These are phyloP conservation scores for Mortierella alpina DNA, from an alignment of 192 early-diverging fungal species.

Conservation along the genomic window DNA sequence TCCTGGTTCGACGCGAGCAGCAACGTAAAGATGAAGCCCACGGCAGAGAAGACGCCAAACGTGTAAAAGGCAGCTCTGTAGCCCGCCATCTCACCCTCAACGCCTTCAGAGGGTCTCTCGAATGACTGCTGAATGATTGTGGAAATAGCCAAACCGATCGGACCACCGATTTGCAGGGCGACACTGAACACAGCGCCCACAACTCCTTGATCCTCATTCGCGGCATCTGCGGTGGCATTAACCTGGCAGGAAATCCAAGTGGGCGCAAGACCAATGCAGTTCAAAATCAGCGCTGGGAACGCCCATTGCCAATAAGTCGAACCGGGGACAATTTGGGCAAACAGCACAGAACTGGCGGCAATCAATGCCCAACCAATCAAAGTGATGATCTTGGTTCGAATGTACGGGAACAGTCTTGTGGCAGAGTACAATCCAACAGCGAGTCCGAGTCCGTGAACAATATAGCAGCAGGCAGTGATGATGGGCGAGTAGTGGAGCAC, in stretches of 20 bases:
- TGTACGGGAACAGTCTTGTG: background rate
- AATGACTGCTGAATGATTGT: slow-evolving; percentile 22
- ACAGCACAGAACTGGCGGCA: slow-evolving; percentile 12
- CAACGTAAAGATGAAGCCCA: slow-evolving; percentile 8
- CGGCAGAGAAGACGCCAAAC: slow-evolving; percentile 15
- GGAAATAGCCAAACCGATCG: slow-evolving; percentile 33
- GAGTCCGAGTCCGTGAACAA: slow-evolving; percentile 21
- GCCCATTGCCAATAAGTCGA: slow-evolving; percentile 18
- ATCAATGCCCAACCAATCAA: slow-evolving; percentile 12
- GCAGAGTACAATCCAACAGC: background rate
- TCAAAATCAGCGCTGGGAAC: slow-evolving; percentile 20
- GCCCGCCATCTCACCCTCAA: slow-evolving; percentile 7
- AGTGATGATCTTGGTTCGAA: slow-evolving; percentile 23
- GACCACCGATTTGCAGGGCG: slow-evolving; percentile 36
- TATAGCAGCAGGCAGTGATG: slow-evolving; percentile 2
- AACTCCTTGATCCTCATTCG: slow-evolving; percentile 33
- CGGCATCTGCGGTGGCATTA: slow-evolving; percentile 22
- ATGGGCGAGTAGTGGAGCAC: slow-evolving; percentile 15
- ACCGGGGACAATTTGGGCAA: slow-evolving; percentile 12
- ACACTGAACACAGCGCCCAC: slow-evolving; percentile 26
- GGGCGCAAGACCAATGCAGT: slow-evolving; percentile 14
- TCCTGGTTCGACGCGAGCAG: slow-evolving; percentile 24
- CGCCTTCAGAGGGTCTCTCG: background rate
- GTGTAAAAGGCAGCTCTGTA: slow-evolving; percentile 30
- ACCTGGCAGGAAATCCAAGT: slow-evolving; percentile 24